A percentile compares a stretch with the other conserved stretches of the same genome.
These are phyloP conservation scores for Brassica cretica DNA, from an alignment of 345 rosid genomes.

Conservation along the genomic window DNA sequence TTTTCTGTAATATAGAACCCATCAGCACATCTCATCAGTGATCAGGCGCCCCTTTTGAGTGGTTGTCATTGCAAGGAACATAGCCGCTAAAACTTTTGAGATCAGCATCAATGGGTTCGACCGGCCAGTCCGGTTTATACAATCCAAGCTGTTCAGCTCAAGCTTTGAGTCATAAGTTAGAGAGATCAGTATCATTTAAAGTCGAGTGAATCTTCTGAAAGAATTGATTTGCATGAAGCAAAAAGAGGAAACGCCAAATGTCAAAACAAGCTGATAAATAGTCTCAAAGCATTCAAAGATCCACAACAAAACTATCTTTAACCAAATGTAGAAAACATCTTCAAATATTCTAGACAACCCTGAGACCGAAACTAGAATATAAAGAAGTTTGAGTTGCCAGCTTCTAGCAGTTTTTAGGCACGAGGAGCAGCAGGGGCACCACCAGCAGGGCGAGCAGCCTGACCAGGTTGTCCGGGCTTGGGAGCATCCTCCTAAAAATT, in stretches of 20 bases:
- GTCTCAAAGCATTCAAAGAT: slow-evolving; percentile 28
- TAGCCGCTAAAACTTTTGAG: no score
- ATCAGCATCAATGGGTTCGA: no score
- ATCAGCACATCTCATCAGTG: no score
- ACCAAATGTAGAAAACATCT: slow-evolving; percentile 26
- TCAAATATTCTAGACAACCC: slow-evolving; percentile 26
- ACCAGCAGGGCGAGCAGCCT: slow-evolving; percentile 60
- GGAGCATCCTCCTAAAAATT: slow-evolving; percentile 53
- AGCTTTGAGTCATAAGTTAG: no score
- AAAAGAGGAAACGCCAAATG: neutral
- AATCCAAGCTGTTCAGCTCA: neutral
- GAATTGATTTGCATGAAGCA: neutral
- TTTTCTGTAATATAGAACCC: no score
- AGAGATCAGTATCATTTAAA: neutral
- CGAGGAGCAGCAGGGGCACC: slow-evolving; percentile 59
- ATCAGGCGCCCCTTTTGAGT: no score
- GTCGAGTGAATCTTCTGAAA: neutral
- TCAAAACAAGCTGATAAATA: slow-evolving; percentile 7
- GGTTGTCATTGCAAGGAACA: no score
- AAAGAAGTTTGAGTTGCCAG: neutral
- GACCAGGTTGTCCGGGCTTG: slow-evolving; percentile 67
- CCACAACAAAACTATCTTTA: slow-evolving; percentile 10
- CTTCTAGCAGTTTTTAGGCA: slow-evolving; percentile 37
- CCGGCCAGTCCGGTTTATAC: no score
- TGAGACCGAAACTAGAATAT: slow-evolving; percentile 10